phyloP scores from a whole-genome alignment of 129 eudicot species.

The Cynara cardunculus region DNA sequence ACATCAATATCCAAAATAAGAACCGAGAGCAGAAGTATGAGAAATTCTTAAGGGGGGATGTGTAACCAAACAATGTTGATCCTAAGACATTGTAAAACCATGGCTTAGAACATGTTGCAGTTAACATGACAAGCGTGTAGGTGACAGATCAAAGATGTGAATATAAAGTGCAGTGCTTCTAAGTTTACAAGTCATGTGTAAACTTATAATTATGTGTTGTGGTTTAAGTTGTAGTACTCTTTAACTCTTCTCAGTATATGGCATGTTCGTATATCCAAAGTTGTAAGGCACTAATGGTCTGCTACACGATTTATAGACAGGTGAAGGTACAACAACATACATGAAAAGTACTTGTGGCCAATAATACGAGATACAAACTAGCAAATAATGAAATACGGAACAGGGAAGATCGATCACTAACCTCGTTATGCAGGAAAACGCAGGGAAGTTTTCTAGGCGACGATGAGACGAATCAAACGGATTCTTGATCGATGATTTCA shows the following conservation, averaged over 20 bases:
- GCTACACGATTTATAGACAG: background rate
- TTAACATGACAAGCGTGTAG: background rate
- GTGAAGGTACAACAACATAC: background rate
- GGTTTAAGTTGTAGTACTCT: background rate
- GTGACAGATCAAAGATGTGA: background rate
- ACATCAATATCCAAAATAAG: background rate
- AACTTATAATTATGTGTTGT: background rate
- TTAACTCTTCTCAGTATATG: background rate
- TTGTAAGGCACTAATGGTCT: background rate
- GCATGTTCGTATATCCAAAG: background rate
- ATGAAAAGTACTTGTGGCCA: background rate
- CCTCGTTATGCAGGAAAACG: too few species aligned
- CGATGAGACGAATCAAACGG: too few species aligned
- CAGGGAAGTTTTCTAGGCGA: too few species aligned
- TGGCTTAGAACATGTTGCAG: background rate
- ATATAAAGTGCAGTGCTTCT: background rate
- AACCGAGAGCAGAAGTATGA: background rate
- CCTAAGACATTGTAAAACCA: background rate
- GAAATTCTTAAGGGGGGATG: background rate
- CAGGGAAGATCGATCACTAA: too few species aligned
- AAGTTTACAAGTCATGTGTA: background rate
- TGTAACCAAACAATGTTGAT: background rate
- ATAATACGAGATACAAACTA: too few species aligned
- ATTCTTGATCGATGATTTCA: too few species aligned
- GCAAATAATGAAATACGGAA: too few species aligned